Evolutionary conservation across 495 filamentous ascomycete genomes (phyloP).

Genomic region (Lepraria neglecta): DNA sequence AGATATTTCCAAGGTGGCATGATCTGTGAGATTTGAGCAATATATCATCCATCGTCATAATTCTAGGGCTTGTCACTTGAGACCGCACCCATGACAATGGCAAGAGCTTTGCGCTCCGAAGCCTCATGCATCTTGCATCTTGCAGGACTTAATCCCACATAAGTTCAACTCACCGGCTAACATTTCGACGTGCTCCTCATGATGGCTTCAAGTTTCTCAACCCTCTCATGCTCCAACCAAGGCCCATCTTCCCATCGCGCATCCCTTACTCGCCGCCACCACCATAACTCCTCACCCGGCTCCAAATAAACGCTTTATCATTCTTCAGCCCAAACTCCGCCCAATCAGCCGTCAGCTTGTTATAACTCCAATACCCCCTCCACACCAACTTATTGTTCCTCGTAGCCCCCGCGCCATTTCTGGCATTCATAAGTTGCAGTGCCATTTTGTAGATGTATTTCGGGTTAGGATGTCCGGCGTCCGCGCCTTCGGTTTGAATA

Average conservation of each 20-base stretch:
- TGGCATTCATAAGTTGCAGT: conserved; percentile 55
- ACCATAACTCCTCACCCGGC: conserved; percentile 70
- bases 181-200: too few species aligned
- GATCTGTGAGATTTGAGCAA: conserved; percentile 1
- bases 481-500: conserved; percentile 79
- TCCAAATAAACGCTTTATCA: conserved; percentile 81
- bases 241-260: not conserved
- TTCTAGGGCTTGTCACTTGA: too few species aligned
- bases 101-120: too few species aligned
- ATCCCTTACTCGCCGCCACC: conserved; percentile 35
- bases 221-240: not conserved
- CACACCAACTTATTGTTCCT: conserved; percentile 80
- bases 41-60: not conserved
- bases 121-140: too few species aligned
- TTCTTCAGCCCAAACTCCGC: conserved; percentile 77
- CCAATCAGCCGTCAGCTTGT: conserved; percentile 83
- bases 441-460: conserved; percentile 81
- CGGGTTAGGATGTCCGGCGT: conserved; percentile 33
- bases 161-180: too few species aligned
- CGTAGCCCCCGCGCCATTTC: conserved; percentile 40
- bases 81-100: too few species aligned
- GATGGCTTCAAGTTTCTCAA: not conserved
- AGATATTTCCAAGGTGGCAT: too few species aligned
- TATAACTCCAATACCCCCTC: conserved; percentile 90
- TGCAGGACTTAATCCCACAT: too few species aligned